A percentile compares a stretch with the other conserved stretches of the same genome.
These are phyloP conservation scores for Trametes cinnabarina DNA, from an alignment of 768 basidiomycete genomes.

Conservation along the genomic window DNA sequence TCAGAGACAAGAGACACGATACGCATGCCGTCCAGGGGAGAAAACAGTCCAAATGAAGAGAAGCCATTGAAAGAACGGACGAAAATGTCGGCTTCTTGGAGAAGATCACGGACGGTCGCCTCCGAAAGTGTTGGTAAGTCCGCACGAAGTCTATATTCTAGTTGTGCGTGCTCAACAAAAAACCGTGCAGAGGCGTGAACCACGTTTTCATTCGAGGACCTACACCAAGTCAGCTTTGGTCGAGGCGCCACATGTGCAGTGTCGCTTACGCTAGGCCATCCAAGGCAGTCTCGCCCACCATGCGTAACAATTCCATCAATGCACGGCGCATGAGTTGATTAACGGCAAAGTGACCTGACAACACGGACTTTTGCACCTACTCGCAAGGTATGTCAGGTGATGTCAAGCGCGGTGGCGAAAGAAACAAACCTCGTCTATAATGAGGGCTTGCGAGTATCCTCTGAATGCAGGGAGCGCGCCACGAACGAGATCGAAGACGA, in stretches of 20 bases:
- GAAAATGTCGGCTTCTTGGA: constrained; percentile 86
- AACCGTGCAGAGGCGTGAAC: constrained; percentile 73
- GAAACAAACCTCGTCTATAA: constrained; percentile 75
- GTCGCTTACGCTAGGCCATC: constrained; percentile 71
- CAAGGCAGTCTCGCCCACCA: constrained; percentile 60
- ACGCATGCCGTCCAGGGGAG: constrained; percentile 76
- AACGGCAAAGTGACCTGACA: constrained; percentile 73
- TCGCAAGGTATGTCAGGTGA: neutral
- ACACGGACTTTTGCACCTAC: constrained; percentile 68
- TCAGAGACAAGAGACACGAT: constrained; percentile 70
- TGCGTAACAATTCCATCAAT: constrained; percentile 60
- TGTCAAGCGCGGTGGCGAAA: too few relatives aligned
- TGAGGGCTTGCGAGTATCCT: constrained; percentile 82
- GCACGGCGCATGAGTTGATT: constrained; percentile 57
- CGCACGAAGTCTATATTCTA: constrained; percentile 72
- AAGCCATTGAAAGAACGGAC: constrained; percentile 75
- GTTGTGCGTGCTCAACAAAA: constrained; percentile 73
- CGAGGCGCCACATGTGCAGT: neutral
- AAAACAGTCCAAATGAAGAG: constrained; percentile 74
- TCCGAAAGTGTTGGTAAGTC: constrained; percentile 79
- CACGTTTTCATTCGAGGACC: constrained; percentile 67
- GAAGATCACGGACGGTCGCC: constrained; percentile 67
- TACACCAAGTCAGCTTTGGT: constrained; percentile 31
- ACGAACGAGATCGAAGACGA: constrained; percentile 65
- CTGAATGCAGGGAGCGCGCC: constrained; percentile 80